phyloP scores from a whole-genome alignment of 2,329 filamentous ascomycete genomes.

The Neonectria neomacrospora region DNA sequence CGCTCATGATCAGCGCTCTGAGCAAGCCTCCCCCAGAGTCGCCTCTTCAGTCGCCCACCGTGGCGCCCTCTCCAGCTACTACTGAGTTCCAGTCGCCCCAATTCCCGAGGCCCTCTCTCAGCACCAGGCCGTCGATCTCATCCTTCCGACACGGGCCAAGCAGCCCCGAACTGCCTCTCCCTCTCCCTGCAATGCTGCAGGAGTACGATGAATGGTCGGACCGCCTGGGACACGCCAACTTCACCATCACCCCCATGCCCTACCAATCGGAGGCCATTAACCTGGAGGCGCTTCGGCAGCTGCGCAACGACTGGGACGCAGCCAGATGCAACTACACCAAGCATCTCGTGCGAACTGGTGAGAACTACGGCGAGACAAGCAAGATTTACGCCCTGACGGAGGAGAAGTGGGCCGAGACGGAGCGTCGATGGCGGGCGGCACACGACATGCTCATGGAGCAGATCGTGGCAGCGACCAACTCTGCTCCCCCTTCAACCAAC shows the following conservation, averaged over 20 bases:
- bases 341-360: slow-evolving; percentile 86
- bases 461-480: slow-evolving; percentile 53
- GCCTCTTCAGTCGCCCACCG: slow-evolving; percentile 85
- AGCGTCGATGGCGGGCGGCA: slow-evolving; percentile 76
- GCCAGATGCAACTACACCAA: slow-evolving; percentile 89
- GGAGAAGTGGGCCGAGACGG: slow-evolving; percentile 87
- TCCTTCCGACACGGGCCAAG: slow-evolving; percentile 75
- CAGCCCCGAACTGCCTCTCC: slow-evolving; percentile 65
- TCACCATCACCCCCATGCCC: slow-evolving; percentile 84
- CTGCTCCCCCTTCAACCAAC: slow-evolving; percentile 41
- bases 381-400: slow-evolving; percentile 88
- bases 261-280: slow-evolving; percentile 75
- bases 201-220: slow-evolving; percentile 85
- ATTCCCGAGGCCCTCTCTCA: slow-evolving; percentile 70
- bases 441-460: slow-evolving; percentile 73
- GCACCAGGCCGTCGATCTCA: slow-evolving; percentile 78
- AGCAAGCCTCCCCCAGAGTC: slow-evolving; percentile 72
- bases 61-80: slow-evolving; percentile 65
- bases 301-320: slow-evolving; percentile 83
- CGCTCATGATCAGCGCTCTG: slow-evolving; percentile 73
- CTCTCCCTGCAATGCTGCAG: slow-evolving; percentile 73
- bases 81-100: slow-evolving; percentile 53
- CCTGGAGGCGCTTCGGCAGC: slow-evolving; percentile 65
- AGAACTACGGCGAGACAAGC: slow-evolving; percentile 90
- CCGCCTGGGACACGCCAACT: slow-evolving; percentile 91